Base-by-base conservation (phyloP, 768 basidiomycete genomes). In the Trametes maxima region DNA sequence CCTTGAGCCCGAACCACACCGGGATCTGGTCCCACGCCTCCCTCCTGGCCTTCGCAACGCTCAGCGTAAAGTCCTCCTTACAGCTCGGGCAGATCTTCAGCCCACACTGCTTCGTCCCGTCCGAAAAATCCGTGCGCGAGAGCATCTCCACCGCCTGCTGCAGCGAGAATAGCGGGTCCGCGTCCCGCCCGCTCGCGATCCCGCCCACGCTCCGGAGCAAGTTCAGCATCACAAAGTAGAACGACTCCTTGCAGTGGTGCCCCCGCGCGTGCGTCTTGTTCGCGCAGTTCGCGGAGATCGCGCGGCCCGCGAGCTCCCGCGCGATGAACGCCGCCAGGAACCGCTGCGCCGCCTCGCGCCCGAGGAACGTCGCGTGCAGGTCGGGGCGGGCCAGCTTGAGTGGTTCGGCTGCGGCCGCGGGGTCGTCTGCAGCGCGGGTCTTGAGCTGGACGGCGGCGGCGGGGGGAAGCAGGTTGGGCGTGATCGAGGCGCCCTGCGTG, bases 191-290 rank as follows among this genome's bases (percentile, higher is more conserved):
- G 56, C 78, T 79, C 0, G 88, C 82, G 59, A 91, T 85, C 0
- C 90, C 90, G 0, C 87, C 85, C 45, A 91, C 81, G 21, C 85
- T 81, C 57, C 89, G 84, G 43, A 90, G 74, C 33, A 87, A 75
- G 71, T 91, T 90, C 59, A 91, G 81, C 77, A 83, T 83, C 75
- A 92, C 84, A 70, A 85, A 89, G 73, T 90, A 88, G 73, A 88
- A 89, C 14, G 88, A 87, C 53, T 90, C 87, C 59, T 76, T 75
- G 72, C 90, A 92, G n/a, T 68, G 63, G 60, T 68, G 74, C 6
- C 69, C 71, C 57, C 60, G 61, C 53, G 75, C 77, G 53, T 75
- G 64, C 16, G 78, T 69, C 22, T 69, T 69, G 71, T 84, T 77
- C 4, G 74, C 67, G 69, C 89, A 91, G 12, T 78, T 75, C 0